A percentile compares a stretch with the other conserved stretches of the same genome.
These are phyloP conservation scores for Solanum dulcamara DNA, from an alignment of 257 asterid species.

Conservation along the genomic window DNA sequence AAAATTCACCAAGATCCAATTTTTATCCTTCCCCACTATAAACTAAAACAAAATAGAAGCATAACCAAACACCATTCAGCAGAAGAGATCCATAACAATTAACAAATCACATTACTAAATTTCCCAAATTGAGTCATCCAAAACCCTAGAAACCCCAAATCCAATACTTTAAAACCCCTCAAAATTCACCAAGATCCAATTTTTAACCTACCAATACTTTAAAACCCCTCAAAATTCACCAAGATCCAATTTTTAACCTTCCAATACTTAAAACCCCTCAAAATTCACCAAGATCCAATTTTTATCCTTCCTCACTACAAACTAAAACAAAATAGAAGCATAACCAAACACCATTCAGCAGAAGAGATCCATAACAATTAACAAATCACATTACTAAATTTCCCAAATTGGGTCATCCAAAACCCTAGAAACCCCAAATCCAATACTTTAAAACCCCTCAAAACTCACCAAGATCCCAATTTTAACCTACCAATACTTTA, in stretches of 20 bases:
- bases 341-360: too few species aligned
- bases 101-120: background rate
- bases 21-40: background rate
- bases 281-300: background rate
- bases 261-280: background rate
- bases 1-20: background rate
- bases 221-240: background rate
- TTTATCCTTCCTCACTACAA: background rate
- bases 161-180: background rate
- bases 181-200: constrained; percentile 7
- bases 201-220: background rate
- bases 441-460: background rate
- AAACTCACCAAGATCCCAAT: background rate
- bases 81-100: background rate
- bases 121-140: background rate
- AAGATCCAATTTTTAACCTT: background rate
- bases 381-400: too few species aligned
- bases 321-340: too few species aligned
- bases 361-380: too few species aligned
- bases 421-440: too few species aligned
- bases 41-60: background rate
- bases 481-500: background rate
- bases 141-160: background rate
- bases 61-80: background rate
- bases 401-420: too few species aligned